Base-by-base conservation (phyloP, 2,329 filamentous ascomycete genomes). In the Fusarium palustre region DNA sequence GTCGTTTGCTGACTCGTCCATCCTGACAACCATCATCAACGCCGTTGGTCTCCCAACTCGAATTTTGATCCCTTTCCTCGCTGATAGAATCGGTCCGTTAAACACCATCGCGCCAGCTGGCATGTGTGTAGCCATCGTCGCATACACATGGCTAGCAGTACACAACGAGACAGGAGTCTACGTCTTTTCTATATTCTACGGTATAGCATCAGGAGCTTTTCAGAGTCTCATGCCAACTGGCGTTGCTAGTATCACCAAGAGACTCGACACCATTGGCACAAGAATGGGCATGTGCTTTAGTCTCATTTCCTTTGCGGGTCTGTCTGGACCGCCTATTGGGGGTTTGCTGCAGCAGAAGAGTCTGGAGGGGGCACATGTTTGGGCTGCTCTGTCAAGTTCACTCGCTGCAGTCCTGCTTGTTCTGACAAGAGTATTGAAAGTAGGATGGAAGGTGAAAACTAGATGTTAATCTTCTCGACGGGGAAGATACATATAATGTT, bases 241-340 rank as follows among this genome's bases (percentile, higher is more conserved):
- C 0, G 74, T 82, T 8, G 77, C 80, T 1, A 80, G 79, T 43
- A 80, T 82, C 12, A 82, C 81, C 0, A 76, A 75, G 16, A 70
- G 76, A 8, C 76, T 82, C 9, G 77, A 81, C 28, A 81, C 73
- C 3, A 75, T 81, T 2, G 81, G 81, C 0, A 81, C 80, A 2
- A 72, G 81, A 25, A 71, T 82, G 16, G 81, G 81, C 11, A 82
- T 82, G 80, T 79, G 77, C 1, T 82, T 82, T 13, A 77, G 71
- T 43, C 75, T 82, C 8, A 71, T 76, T 9, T 81, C 79, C 0
- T 73, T 82, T 45, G 79, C 79, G 2, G 76, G 79, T 0, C 54
- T 82, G 16, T 81, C 80, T 0, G 81, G 81, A 0, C 79, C 80
- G 5, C 81, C 81, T 0, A 75, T 82, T 22, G 81, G 81, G 0